Evolutionary conservation across 2,329 filamentous ascomycete genomes (phyloP).

Genomic region (Drechslera avenae): DNA sequence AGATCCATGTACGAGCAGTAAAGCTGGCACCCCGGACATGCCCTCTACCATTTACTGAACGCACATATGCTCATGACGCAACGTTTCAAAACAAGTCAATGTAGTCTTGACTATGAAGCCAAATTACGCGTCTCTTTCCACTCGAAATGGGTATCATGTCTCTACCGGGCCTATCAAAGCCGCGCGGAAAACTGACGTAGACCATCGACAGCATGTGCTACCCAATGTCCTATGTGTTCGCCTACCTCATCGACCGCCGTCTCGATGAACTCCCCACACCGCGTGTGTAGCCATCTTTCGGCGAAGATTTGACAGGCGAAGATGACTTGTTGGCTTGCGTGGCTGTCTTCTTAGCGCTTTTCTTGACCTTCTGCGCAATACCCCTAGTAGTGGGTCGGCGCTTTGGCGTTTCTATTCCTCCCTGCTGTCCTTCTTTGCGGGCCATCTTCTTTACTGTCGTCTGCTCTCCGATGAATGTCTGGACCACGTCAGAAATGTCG

Average conservation of each 20-base stretch:
- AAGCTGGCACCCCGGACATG: too few relatives aligned
- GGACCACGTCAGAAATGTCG: too few relatives aligned
- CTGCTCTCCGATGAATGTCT: neutral
- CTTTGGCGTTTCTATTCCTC: neutral
- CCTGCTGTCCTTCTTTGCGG: neutral
- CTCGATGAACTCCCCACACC: neutral
- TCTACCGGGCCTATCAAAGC: too few relatives aligned
- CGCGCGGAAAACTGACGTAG: too few relatives aligned
- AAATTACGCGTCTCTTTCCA: too few relatives aligned
- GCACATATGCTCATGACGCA: too few relatives aligned
- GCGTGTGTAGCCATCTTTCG: neutral
- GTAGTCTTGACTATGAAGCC: too few relatives aligned
- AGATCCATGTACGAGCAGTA: too few relatives aligned
- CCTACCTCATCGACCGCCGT: constrained; percentile 4
- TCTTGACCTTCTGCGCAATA: constrained; percentile 11
- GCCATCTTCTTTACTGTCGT: neutral
- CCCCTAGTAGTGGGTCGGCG: constrained; percentile 7
- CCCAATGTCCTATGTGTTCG: neutral
- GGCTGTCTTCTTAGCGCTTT: neutral
- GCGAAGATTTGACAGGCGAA: neutral
- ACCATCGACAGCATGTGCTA: too few relatives aligned
- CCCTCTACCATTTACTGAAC: too few relatives aligned
- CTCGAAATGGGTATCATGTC: too few relatives aligned
- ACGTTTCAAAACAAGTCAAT: too few relatives aligned
- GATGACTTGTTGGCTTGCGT: neutral